Evolutionary conservation across 176 grass and related monocot species (phyloP), one percentile per base, ranked within the genome.

Genomic region (Otatea glauca): DNA sequence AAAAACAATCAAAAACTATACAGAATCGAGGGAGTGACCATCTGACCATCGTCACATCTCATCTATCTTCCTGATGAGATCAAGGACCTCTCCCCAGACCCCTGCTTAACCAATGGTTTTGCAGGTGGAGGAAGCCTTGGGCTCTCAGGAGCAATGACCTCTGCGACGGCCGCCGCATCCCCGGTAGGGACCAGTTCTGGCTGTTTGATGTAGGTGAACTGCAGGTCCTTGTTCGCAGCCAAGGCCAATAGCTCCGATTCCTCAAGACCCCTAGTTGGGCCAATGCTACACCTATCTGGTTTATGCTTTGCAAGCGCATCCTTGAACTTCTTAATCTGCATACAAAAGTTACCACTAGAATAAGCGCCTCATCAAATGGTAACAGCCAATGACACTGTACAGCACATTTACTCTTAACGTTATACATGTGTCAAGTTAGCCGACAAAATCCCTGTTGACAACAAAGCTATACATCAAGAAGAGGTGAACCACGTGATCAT

Each of bases 311-410:
- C 91, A 86, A 99, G 92, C 4, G 91, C 90, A 76, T 99, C 93
- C 68, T 64, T 96, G 48, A 99, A 99, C 77, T 96, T 99, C 81
- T 99, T 96, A 65, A 99, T 99, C 96, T 99, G 91, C 85, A 92
- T 3, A 84, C 0, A 34, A 2, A 77, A 49, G 17, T 53, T 6
- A 66, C 3, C 32, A 74, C 2, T 25, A 14, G 23, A 18, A 39
- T 86, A 8, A 92, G 80, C 7, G 68, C 35, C 7, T 37, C 3
- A 59, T 66, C 37, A 75, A 68, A 87, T 55, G 17, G 47, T 37
- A 47, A 55, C 23, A 60, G 32, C 2, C 9, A 0, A 42, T 23
- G 35, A 60, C 35, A 42, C 53, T n/a, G 6, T 1, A 60, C 13
- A 42, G 0, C 7, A 42, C 74, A 76, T 42, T 42, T 42, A 42